A percentile compares a stretch with the other conserved stretches of the same genome.
Evolutionary conservation across 2,329 filamentous ascomycete genomes (phyloP).

Genomic region (Zasmidium citrigriseum): DNA sequence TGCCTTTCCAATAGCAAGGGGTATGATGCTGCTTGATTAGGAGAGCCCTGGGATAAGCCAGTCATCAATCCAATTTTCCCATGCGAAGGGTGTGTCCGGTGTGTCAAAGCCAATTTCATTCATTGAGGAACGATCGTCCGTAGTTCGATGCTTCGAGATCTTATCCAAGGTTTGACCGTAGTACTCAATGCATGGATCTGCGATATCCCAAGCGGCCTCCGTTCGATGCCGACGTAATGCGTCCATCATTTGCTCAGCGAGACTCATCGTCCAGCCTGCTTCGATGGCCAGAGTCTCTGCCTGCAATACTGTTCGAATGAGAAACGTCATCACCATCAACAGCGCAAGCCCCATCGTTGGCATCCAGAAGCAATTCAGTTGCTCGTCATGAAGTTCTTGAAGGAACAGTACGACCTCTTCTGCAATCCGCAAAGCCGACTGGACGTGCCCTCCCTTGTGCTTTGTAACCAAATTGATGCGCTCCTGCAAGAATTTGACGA

Average conservation of each 20-base stretch:
- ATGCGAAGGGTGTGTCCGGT: neutral
- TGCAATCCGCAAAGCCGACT: neutral
- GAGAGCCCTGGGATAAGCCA: neutral
- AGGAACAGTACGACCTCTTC: neutral
- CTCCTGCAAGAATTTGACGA: neutral
- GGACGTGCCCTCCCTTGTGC: neutral
- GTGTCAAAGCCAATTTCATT: neutral
- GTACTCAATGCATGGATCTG: neutral
- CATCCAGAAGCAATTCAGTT: neutral
- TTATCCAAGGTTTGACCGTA: neutral
- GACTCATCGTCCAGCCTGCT: neutral
- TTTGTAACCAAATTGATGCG: neutral
- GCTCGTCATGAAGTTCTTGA: neutral
- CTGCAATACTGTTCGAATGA: neutral
- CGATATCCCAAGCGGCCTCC: neutral
- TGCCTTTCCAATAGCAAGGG: constrained; percentile 28
- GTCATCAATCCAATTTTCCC: neutral
- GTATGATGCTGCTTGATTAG: neutral
- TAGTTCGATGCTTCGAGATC: neutral
- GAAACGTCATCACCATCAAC: neutral
- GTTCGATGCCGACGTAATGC: neutral
- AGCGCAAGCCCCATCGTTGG: neutral
- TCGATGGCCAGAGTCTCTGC: neutral
- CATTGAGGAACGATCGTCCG: neutral
- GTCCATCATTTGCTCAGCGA: neutral